Conservation (phyloP, 192 early-diverging fungal species). For the Oehlia diaphana region DNA sequence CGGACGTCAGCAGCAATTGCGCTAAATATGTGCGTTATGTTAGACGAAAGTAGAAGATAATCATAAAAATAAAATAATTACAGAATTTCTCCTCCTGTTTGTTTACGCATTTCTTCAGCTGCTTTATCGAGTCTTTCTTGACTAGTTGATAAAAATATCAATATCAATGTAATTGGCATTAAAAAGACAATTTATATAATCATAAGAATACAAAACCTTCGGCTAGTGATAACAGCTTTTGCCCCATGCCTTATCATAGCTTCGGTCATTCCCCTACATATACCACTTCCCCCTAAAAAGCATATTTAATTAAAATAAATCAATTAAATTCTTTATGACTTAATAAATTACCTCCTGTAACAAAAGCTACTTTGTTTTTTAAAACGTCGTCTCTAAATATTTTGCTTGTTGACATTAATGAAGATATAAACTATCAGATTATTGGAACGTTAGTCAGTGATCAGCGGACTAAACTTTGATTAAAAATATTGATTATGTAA, state of each 20-base stretch:
- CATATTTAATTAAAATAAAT: constrained; percentile 11
- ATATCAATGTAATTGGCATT: neutral
- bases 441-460: too few relatives aligned
- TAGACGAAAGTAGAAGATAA: neutral
- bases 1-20: constrained; percentile 67
- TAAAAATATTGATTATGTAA: too few relatives aligned
- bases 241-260: constrained; percentile 61
- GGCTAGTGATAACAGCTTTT: constrained; percentile 62
- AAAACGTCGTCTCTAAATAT: constrained; percentile 50
- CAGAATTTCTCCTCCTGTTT: constrained; percentile 58
- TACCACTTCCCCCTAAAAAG: constrained; percentile 57
- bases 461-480: too few relatives aligned
- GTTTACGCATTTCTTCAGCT: constrained; percentile 57
- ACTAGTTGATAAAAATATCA: constrained; percentile 2
- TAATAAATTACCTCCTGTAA: constrained; percentile 45
- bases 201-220: constrained; percentile 42
- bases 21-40: constrained; percentile 6
- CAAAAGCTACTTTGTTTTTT: constrained; percentile 63
- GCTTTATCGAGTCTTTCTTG: constrained; percentile 65
- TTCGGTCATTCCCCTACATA: constrained; percentile 68
- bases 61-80: constrained; percentile 29
- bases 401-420: neutral
- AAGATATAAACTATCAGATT: too few relatives aligned
- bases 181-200: neutral
- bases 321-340: neutral